Evolutionary conservation across 2,329 filamentous ascomycete species (phyloP), one percentile per base, ranked within the genome.

Genomic region (Colletotrichum lindemuthianum): DNA sequence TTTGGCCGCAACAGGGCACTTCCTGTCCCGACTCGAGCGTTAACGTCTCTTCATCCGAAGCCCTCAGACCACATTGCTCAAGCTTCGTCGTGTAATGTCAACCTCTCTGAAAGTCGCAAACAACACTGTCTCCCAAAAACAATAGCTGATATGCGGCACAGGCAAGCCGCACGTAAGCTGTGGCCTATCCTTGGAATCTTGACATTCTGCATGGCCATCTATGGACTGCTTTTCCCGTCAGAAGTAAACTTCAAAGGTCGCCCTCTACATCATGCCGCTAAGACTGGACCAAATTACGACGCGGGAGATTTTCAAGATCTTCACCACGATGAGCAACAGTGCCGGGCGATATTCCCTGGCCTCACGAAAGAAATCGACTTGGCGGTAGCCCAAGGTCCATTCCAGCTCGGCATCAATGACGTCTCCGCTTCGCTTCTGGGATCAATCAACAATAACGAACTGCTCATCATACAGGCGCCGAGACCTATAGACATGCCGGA

Each of bases 321-420:
- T 16, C 77, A 73, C 48, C 75, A 86, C 50, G 78, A 74, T 11
- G 74, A 78, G 33, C 67, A 75, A 24, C 76, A 84, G 68, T 86
- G 84, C 70, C 67, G 70, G 8, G 69, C 70, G 43, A 69, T 72
- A 2, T 86, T 86, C 66, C 83, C 84, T 1, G 78, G 77, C 2
- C 73, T 86, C 15, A 81, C 76, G 0, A 75, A 76, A 43, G 78
- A 84, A 59, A 77, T 86, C 61, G 80, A 83, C 41, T 70, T 78
- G 52, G 77, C 75, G 8, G 79, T 83, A 2, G 74, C 77, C 24
- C 70, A 79, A 58, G 82, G 82, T 0, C 75, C 78, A 4, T 84
- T 85, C 69, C 69, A 70, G 4, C 73, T 85, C 12, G 51, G 72
- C 57, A 72, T 68, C 36, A 69, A 72, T 49, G 52, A 65, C 13